Percentiles rank a stretch among this genome's conserved stretches.
Conservation (phyloP, 306 rosid species). For the Macrotyloma uniflorum region DNA sequence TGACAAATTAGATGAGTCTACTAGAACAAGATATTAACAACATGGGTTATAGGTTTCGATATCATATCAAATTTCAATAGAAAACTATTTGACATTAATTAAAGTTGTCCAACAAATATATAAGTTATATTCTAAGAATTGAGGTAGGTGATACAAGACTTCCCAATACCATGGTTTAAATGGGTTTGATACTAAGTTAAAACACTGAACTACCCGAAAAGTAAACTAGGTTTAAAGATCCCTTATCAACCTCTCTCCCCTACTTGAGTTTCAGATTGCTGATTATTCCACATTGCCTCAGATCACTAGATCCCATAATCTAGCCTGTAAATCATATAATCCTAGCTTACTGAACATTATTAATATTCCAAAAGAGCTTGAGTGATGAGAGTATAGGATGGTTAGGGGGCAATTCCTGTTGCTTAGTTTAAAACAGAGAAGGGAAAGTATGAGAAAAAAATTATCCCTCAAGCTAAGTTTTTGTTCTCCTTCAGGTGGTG, state of each 20-base stretch:
- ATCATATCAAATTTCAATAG: too few species aligned
- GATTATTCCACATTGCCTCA: not conserved
- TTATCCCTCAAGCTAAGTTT: not conserved
- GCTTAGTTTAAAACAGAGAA: constrained; percentile 1
- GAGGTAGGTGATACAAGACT: too few species aligned
- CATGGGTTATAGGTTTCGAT: too few species aligned
- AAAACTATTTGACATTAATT: too few species aligned
- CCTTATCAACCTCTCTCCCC: not conserved
- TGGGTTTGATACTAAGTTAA: not conserved
- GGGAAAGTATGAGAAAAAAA: constrained; percentile 11
- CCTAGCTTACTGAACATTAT: not conserved
- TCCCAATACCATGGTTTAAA: too few species aligned
- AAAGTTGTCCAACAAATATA: too few species aligned
- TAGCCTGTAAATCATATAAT: too few species aligned
- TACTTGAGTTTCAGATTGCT: not conserved
- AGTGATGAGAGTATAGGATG: not conserved
- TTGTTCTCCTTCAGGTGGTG: not conserved
- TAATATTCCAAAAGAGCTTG: constrained; percentile 9
- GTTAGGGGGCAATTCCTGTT: not conserved
- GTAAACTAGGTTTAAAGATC: not conserved
- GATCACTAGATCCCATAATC: constrained; percentile 19
- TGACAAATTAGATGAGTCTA: too few species aligned
- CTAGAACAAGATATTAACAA: too few species aligned
- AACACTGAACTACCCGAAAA: constrained; percentile 8
- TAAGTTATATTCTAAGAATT: too few species aligned